These are phyloP conservation scores for Petunia secreta DNA, from an alignment of 257 asterid species.

Conservation along the genomic window DNA sequence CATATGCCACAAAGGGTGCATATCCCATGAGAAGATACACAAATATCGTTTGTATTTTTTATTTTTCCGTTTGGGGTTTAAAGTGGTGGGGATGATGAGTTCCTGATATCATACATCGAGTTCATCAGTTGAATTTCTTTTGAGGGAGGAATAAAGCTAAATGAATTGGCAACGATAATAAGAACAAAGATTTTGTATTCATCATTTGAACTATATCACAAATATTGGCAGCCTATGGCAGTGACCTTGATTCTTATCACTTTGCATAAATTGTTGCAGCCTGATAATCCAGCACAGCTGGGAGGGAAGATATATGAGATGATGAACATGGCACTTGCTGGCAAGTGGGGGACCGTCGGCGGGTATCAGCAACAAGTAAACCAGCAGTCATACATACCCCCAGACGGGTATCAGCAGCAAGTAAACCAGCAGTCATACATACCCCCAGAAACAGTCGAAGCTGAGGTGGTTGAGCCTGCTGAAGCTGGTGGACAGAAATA, in stretches of 20 bases:
- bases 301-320: slow-evolving; percentile 96
- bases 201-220: neutral
- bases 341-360: slow-evolving; percentile 60
- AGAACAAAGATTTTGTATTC: neutral
- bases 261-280: slow-evolving; percentile 49
- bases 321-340: slow-evolving; percentile 89
- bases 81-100: neutral
- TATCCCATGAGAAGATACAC: neutral
- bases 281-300: slow-evolving; percentile 92
- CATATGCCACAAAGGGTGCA: neutral
- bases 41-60: neutral
- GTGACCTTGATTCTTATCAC: neutral
- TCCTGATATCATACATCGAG: neutral
- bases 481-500: slow-evolving; percentile 62
- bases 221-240: slow-evolving; percentile 1
- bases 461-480: slow-evolving; percentile 75
- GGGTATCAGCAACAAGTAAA: slow-evolving; percentile 45
- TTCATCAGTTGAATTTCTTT: neutral
- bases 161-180: neutral
- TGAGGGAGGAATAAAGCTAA: neutral
- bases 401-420: slow-evolving; percentile 45
- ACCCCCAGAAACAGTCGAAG: slow-evolving; percentile 59
- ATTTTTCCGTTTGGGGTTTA: neutral
- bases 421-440: slow-evolving; percentile 28
- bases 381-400: slow-evolving; percentile 23